Conservation (phyloP, 2,329 filamentous ascomycete species). For the Ophiognomonia clavigignenti-juglandacearum region DNA sequence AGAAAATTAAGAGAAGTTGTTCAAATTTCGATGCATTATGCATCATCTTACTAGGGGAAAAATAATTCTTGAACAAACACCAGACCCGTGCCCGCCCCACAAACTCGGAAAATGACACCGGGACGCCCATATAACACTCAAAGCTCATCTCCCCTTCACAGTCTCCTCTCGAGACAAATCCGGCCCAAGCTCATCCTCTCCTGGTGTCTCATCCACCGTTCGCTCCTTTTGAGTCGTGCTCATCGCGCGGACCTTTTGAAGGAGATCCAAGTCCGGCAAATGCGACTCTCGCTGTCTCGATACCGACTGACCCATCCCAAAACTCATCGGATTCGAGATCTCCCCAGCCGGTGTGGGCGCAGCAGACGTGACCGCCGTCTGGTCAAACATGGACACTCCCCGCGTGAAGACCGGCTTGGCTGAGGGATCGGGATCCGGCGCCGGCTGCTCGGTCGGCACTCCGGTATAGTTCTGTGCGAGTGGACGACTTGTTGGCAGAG, state of each 20-base stretch:
- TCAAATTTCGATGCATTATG: no score
- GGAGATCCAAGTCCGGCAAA: conserved; percentile 6
- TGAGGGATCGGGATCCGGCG: conserved; percentile 3
- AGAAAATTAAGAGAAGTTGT: no score
- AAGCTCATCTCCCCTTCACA: neutral
- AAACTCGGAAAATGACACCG: neutral
- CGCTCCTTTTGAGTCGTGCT: neutral
- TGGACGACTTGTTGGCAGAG: neutral
- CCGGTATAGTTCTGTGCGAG: neutral
- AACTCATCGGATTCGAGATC: conserved; percentile 1
- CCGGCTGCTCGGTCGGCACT: neutral
- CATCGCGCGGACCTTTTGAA: neutral
- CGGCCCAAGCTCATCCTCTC: conserved; percentile 2
- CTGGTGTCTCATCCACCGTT: neutral
- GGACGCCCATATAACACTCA: neutral
- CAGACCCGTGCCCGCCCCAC: no score
- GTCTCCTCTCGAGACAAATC: conserved; percentile 4
- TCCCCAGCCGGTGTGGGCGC: conserved; percentile 10
- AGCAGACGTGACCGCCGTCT: conserved; percentile 10
- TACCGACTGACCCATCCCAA: conserved; percentile 4
- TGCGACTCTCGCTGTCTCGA: conserved; percentile 10
- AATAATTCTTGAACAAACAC: no score
- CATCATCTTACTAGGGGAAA: no score
- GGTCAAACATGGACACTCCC: conserved; percentile 10
- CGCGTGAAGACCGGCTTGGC: conserved; percentile 10